Evolutionary conservation across 768 basidiomycete genomes (phyloP).

Genomic region (Collybiopsis luxurians): DNA sequence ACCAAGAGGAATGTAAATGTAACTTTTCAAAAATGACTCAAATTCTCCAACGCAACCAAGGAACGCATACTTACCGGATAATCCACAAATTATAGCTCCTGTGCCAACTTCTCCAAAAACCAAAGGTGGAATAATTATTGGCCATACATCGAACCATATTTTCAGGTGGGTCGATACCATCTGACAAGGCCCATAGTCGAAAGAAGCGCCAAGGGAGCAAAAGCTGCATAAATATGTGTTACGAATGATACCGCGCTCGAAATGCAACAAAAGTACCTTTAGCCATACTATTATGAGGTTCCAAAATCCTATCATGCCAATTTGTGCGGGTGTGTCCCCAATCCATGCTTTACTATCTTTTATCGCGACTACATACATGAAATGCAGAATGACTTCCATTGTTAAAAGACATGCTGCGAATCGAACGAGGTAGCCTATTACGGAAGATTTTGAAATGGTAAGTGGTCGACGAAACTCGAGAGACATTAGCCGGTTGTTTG

Average conservation of each 20-base stretch:
- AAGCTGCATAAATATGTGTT: constrained; percentile 62
- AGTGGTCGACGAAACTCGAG: constrained; percentile 61
- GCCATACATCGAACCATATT: constrained; percentile 99
- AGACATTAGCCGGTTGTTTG: background rate
- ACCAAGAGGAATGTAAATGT: constrained; percentile 80
- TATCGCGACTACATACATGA: constrained; percentile 96
- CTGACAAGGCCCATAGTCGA: constrained; percentile 86
- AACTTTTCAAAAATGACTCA: constrained; percentile 43
- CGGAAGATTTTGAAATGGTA: constrained; percentile 34
- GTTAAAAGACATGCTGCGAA: constrained; percentile 71
- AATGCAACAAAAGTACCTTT: constrained; percentile 52
- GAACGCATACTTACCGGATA: constrained; percentile 53
- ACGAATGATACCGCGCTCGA: no score
- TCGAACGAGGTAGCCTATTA: constrained; percentile 61
- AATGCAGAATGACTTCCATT: constrained; percentile 92
- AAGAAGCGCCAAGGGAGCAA: constrained; percentile 97
- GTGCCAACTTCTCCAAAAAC: constrained; percentile 98
- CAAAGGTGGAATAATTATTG: constrained; percentile 91
- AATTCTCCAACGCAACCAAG: constrained; percentile 2
- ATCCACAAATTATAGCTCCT: constrained; percentile 92
- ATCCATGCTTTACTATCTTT: constrained; percentile 85
- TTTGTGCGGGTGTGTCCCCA: constrained; percentile 72
- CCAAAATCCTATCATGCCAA: constrained; percentile 96
- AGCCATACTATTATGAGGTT: constrained; percentile 95
- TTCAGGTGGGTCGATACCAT: constrained; percentile 92